Conservation (phyloP, 805 yeast genomes). For the Hanseniaspora occidentalis region DNA sequence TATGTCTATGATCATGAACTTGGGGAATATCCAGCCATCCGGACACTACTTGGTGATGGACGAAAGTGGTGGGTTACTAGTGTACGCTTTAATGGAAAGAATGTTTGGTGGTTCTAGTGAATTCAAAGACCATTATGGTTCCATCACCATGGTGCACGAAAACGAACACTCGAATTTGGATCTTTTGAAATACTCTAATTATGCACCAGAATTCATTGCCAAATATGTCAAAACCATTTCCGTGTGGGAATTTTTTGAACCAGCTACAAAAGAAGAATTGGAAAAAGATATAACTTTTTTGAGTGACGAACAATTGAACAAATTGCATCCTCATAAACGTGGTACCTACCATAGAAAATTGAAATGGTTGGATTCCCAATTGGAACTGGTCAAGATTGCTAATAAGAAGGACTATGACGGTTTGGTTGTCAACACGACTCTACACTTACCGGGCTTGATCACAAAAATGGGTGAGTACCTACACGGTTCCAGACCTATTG, state of each 20-base stretch:
- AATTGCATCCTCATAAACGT: slow-evolving; percentile 45
- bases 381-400: slow-evolving; percentile 38
- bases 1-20: slow-evolving; percentile 60
- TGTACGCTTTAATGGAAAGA: slow-evolving; percentile 78
- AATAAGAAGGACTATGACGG: slow-evolving; percentile 55
- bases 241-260: slow-evolving; percentile 71
- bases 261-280: slow-evolving; percentile 38
- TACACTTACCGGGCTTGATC: slow-evolving; percentile 54
- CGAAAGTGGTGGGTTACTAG: slow-evolving; percentile 88
- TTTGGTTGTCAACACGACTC: slow-evolving; percentile 57
- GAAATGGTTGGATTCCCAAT: slow-evolving; percentile 30
- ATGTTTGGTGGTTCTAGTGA: slow-evolving; percentile 41
- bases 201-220: slow-evolving; percentile 37
- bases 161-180: slow-evolving; percentile 84
- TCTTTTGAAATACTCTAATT: slow-evolving; percentile 55
- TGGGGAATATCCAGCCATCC: slow-evolving; percentile 78
- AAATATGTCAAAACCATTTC: slow-evolving; percentile 57
- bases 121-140: slow-evolving; percentile 29
- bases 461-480: slow-evolving; percentile 49
- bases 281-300: slow-evolving; percentile 27
- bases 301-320: slow-evolving; percentile 39
- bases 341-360: slow-evolving; percentile 56
- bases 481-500: slow-evolving; percentile 81
- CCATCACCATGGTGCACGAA: slow-evolving; percentile 70
- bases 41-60: slow-evolving; percentile 82